Conservation (phyloP, 2,329 filamentous ascomycete genomes). For the Penicillium fuscoglaucum region DNA sequence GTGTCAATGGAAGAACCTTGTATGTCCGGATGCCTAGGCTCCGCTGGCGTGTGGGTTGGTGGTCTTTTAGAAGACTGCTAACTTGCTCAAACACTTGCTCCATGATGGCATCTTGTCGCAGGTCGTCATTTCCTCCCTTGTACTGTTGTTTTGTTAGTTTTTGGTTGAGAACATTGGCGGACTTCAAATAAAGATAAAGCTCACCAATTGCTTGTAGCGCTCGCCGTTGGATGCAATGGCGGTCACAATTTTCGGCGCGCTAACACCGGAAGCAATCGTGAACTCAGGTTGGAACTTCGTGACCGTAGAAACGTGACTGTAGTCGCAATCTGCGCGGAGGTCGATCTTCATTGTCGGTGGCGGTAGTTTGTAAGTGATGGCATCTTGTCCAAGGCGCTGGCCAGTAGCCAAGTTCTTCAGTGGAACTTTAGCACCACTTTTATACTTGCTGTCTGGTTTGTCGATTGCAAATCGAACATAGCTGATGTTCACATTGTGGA, state of each 20-base stretch:
- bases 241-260: slow-evolving; percentile 89
- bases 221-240: slow-evolving; percentile 74
- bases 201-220: slow-evolving; percentile 79
- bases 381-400: slow-evolving; percentile 60
- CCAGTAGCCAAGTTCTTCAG: slow-evolving; percentile 66
- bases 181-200: slow-evolving; percentile 19
- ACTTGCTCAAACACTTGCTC: slow-evolving; percentile 98
- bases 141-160: slow-evolving; percentile 51
- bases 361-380: slow-evolving; percentile 70
- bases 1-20: slow-evolving; percentile 88
- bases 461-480: slow-evolving; percentile 55
- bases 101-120: slow-evolving; percentile 98
- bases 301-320: slow-evolving; percentile 74
- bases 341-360: slow-evolving; percentile 87
- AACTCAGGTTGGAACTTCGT: slow-evolving; percentile 71
- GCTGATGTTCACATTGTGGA: slow-evolving; percentile 71
- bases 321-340: slow-evolving; percentile 71
- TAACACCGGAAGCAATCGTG: slow-evolving; percentile 84
- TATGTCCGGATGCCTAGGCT: slow-evolving; percentile 92
- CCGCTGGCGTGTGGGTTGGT: slow-evolving; percentile 82
- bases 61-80: slow-evolving; percentile 81
- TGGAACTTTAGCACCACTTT: slow-evolving; percentile 63
- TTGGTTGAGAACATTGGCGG: background rate
- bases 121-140: slow-evolving; percentile 93
- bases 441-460: slow-evolving; percentile 60